Base-by-base conservation (phyloP, 495 filamentous ascomycete genomes). In the Trichoderma reesei region DNA sequence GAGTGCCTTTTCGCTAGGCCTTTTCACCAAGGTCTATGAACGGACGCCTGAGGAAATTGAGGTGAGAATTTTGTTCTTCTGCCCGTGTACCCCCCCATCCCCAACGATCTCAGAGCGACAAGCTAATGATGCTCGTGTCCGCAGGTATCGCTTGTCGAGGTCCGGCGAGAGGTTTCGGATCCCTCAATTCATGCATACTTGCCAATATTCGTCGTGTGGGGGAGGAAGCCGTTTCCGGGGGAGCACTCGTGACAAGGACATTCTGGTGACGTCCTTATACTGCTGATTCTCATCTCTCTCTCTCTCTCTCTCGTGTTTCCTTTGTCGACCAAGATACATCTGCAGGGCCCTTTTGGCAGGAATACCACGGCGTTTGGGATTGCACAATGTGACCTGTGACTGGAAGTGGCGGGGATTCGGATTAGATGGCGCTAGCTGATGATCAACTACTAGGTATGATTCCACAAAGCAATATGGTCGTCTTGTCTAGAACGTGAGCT, bases 101-200 rank as follows among this genome's bases (percentile, higher is more conserved):
- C 26, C 26, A 33, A 31, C 63, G 44, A 11, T 56, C 64, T 10
- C 65, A 71, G 42, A 18, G 7, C 20, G 34, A 34, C 11, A 14
- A n/a, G 11, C 26, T 56, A 34, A 56, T 6, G 14, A 38, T 13
- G 33, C 26, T 39, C 46, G n/a, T 48, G 59, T 26, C 34, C 6
- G 51, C 54, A 87, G 73, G 81, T 86, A 33, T 84, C 82, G 16
- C 75, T 88, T 13, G 82, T 86, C 38, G 75, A 82, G 60, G 83
- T 86, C 6, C 74, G 86, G 44, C 81, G 80, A 59, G 75, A 77
- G 59, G 74, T 88, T 20, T 78, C 80, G 31, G 76, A 87, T 68
- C 72, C 74, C 18, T 73, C 71, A 51, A 73, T 86, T 5, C 85
- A 87, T 68, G 75, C 79, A 7, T 87, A 85, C 64, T 72, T 78